phyloP scores from a whole-genome alignment of 2,329 filamentous ascomycete genomes.

The Apiospora sp. region DNA sequence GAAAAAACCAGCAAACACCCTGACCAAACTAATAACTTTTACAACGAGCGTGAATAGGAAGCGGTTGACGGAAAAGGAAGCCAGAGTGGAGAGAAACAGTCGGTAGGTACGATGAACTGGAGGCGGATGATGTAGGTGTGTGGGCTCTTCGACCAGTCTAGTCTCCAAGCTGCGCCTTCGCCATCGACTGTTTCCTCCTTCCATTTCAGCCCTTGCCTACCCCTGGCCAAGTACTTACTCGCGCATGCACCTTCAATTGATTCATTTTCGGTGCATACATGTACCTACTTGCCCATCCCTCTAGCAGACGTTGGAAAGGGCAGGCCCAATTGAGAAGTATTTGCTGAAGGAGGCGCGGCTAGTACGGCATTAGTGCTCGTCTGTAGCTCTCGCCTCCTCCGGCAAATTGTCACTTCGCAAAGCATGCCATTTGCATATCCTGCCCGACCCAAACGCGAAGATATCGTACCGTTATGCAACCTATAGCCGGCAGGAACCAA shows the following conservation, averaged over 20 bases:
- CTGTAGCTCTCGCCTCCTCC: background rate
- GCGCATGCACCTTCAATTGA: background rate
- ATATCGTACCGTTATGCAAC: background rate
- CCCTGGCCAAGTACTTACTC: conserved; percentile 11
- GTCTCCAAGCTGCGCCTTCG: conserved; percentile 17
- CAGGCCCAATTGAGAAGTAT: background rate
- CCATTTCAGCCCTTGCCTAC: background rate
- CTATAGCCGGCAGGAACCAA: background rate
- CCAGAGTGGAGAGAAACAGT: conserved; percentile 8
- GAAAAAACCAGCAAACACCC: background rate
- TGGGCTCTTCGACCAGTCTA: conserved; percentile 13
- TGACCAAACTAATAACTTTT: background rate
- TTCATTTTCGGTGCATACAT: no score
- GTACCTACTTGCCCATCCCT: background rate
- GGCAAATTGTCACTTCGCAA: background rate
- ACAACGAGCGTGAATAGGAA: conserved; percentile 20
- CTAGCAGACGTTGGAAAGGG: conserved; percentile 1
- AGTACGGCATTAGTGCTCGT: background rate
- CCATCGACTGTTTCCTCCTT: background rate
- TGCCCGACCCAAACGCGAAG: background rate
- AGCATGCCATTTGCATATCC: background rate
- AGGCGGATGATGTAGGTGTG: conserved; percentile 12
- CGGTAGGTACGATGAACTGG: background rate
- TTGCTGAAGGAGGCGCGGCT: background rate
- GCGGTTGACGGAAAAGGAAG: conserved; percentile 17